Evolutionary conservation across 768 basidiomycete species (phyloP).

Genomic region (Lentinula raphanica): DNA sequence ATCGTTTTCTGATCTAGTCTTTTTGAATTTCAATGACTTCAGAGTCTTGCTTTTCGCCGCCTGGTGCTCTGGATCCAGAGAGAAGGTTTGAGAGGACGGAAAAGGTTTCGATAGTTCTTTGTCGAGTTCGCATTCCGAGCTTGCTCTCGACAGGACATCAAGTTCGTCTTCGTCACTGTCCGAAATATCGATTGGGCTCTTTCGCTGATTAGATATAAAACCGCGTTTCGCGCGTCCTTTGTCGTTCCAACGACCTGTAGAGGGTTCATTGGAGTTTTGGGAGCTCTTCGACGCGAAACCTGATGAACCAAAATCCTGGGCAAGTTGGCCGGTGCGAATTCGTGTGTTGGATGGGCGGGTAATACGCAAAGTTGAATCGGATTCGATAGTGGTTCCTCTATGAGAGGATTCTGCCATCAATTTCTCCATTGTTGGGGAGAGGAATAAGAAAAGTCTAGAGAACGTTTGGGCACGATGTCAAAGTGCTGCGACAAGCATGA

Average conservation of each 20-base stretch:
- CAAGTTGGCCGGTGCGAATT: background rate
- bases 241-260: background rate
- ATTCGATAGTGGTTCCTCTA: background rate
- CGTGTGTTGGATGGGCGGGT: background rate
- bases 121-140: background rate
- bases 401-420: background rate
- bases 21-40: slow-evolving; percentile 30
- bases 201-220: background rate
- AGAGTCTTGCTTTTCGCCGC: background rate
- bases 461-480: no score
- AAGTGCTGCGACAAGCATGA: no score
- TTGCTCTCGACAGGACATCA: background rate
- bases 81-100: background rate
- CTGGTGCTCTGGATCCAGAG: background rate
- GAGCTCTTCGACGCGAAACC: slow-evolving; percentile 1
- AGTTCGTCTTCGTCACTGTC: slow-evolving; percentile 3
- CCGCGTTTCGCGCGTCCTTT: slow-evolving; percentile 3
- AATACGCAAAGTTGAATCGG: background rate
- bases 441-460: background rate
- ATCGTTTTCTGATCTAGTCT: slow-evolving; percentile 20
- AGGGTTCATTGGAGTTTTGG: background rate
- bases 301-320: slow-evolving; percentile 1
- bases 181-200: background rate
- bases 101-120: background rate
- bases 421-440: background rate